A percentile compares a stretch with the other conserved stretches of the same genome.
Evolutionary conservation across 176 grass and related monocot genomes (phyloP).

Genomic region (Zea luxurians): DNA sequence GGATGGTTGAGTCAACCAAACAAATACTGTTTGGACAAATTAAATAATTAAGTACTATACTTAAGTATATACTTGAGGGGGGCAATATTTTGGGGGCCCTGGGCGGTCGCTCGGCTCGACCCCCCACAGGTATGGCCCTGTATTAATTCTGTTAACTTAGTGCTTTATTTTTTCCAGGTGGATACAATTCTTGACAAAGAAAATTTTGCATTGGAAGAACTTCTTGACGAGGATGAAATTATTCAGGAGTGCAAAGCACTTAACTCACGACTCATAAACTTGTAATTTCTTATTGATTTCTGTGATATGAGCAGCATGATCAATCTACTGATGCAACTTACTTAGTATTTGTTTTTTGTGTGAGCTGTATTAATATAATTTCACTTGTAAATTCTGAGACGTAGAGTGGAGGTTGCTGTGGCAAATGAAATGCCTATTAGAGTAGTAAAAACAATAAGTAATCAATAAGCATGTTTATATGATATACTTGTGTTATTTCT

Average conservation of each 20-base stretch:
- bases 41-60: no score
- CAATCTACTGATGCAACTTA: slow-evolving; percentile 7
- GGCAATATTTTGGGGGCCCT: no score
- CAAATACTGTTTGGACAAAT: no score
- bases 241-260: slow-evolving; percentile 99
- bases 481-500: slow-evolving; percentile 11
- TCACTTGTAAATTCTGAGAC: not conserved
- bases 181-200: slow-evolving; percentile 98
- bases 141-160: slow-evolving; percentile 27
- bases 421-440: slow-evolving; percentile 17
- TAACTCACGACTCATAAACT: slow-evolving; percentile 89
- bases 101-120: no score
- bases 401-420: not conserved
- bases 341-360: slow-evolving; percentile 10
- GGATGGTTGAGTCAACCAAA: no score
- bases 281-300: slow-evolving; percentile 60
- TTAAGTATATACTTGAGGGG: no score
- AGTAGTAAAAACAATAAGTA: not conserved
- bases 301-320: slow-evolving; percentile 5
- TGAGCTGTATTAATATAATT: slow-evolving; percentile 5
- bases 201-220: slow-evolving; percentile 94
- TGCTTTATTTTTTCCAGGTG: slow-evolving; percentile 58
- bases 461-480: not conserved
- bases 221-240: slow-evolving; percentile 99
- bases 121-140: no score